Evolutionary conservation across 2,329 filamentous ascomycete species (phyloP), one percentile per base, ranked within the genome.

Genomic region (Aspergillus bombycis): DNA sequence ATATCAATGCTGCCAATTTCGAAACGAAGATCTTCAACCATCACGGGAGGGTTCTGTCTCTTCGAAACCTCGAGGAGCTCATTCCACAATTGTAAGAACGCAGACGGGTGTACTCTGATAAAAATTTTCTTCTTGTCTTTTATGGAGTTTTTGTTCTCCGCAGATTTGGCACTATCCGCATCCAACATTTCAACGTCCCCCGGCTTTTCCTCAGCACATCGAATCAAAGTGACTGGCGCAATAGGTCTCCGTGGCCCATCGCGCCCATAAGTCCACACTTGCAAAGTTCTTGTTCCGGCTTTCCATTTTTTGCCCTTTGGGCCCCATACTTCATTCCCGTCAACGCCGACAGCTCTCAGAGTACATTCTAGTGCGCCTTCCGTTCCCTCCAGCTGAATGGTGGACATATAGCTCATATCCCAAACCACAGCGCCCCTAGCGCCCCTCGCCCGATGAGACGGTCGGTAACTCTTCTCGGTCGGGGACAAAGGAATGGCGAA

Each of bases 341-440:
- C 80, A 52, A 93, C 77, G 1, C 91, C 89, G 2, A 97, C 70
- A 6, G 83, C 84, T 71, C 82, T 87, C 38, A 98, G 75, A 11
- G 94, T 82, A 43, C 86, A 85, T 61, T 88, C 82, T 46, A 97
- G 80, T 59, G 89, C 89, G 34, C 81, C 77, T 46, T 86, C 81
- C 16, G 82, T 80, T 0, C 94, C 95, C 68, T 90, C 89, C 4
- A 98, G 75, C 16, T 89, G 85, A 67, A 98, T 90, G 1, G 93
- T 97, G 69, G 92, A 91, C 82, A 95, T 91, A 75, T 97, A 99
- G 75, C 94, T 98, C 82, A 88, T 92, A 78, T 99, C 95, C 93
- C 94, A 98, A 1, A 89, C 89, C 50, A 98, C 83, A 26, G 90
- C 90, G 6, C 95, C 94, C 67, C 89, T 87, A 58, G 89, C 85